phyloP scores from a whole-genome alignment of 768 basidiomycete genomes.

The Xerocomellus intermedius region DNA sequence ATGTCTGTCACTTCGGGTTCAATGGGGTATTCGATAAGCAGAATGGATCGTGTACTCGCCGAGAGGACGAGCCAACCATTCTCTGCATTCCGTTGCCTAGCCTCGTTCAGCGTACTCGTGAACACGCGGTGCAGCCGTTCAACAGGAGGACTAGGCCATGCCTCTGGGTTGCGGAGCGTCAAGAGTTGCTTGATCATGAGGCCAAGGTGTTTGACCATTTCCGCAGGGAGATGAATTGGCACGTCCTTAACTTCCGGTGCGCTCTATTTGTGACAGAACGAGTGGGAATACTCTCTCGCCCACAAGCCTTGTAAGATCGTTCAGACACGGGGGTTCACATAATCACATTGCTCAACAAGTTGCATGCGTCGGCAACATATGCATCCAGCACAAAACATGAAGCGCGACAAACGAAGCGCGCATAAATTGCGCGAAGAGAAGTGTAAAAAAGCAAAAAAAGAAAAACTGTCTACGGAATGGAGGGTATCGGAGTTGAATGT shows the following conservation, averaged over 20 bases:
- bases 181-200: constrained; percentile 69
- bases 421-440: not conserved
- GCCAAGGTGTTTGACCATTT: constrained; percentile 51
- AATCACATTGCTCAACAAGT: constrained; percentile 26
- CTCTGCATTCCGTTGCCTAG: constrained; percentile 60
- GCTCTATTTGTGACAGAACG: not conserved
- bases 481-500: constrained; percentile 19
- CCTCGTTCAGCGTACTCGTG: constrained; percentile 61
- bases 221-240: constrained; percentile 1
- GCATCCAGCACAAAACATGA: constrained; percentile 24
- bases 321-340: not conserved
- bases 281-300: constrained; percentile 3
- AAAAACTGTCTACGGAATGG: constrained; percentile 11
- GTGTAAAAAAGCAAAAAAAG: not conserved
- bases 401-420: constrained; percentile 9
- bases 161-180: constrained; percentile 62
- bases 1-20: constrained; percentile 56
- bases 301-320: not conserved
- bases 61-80: constrained; percentile 81
- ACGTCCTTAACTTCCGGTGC: not conserved
- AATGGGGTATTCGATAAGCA: constrained; percentile 18
- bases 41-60: constrained; percentile 41
- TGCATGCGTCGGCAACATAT: constrained; percentile 11
- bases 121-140: constrained; percentile 55
- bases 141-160: constrained; percentile 55